These are phyloP conservation scores for Peterozyma toletana DNA, from an alignment of 805 yeast species.

Conservation along the genomic window DNA sequence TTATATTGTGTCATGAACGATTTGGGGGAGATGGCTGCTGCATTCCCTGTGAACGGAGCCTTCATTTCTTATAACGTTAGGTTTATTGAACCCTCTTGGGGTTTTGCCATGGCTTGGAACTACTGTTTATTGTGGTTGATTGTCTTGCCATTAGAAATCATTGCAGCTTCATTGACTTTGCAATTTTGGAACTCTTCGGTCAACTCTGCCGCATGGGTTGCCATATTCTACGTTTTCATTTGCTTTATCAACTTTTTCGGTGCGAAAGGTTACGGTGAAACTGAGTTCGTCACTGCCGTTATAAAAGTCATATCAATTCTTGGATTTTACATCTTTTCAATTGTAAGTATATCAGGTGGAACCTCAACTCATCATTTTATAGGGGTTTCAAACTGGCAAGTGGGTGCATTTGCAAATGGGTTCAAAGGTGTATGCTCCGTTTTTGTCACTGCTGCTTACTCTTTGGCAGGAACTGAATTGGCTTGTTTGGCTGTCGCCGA, in stretches of 20 bases:
- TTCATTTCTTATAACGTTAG: conserved; percentile 45
- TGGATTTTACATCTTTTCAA: conserved; percentile 56
- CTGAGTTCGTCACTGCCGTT: conserved; percentile 53
- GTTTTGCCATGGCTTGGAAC: conserved; percentile 70
- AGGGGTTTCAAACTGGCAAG: conserved; percentile 56
- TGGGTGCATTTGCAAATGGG: conserved; percentile 61
- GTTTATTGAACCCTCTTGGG: conserved; percentile 59
- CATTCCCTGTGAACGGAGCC: conserved; percentile 50
- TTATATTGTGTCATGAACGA: conserved; percentile 47
- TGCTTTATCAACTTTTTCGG: conserved; percentile 45
- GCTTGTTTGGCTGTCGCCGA: conserved; percentile 76
- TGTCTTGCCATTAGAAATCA: conserved; percentile 58
- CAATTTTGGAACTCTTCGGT: conserved; percentile 42
- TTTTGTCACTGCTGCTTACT: conserved; percentile 73
- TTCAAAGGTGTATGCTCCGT: conserved; percentile 69
- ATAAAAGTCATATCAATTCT: conserved; percentile 51
- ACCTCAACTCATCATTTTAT: conserved; percentile 37
- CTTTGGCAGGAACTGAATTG: conserved; percentile 71
- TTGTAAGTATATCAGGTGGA: conserved; percentile 49
- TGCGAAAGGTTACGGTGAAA: conserved; percentile 58
- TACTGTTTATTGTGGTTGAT: conserved; percentile 61
- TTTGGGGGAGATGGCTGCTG: conserved; percentile 43
- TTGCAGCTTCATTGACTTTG: conserved; percentile 53
- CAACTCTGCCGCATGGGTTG: conserved; percentile 51
- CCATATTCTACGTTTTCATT: conserved; percentile 47